Evolutionary conservation across 495 filamentous ascomycete species (phyloP), one percentile per base, ranked within the genome.

Genomic region (Xylaria grammica): DNA sequence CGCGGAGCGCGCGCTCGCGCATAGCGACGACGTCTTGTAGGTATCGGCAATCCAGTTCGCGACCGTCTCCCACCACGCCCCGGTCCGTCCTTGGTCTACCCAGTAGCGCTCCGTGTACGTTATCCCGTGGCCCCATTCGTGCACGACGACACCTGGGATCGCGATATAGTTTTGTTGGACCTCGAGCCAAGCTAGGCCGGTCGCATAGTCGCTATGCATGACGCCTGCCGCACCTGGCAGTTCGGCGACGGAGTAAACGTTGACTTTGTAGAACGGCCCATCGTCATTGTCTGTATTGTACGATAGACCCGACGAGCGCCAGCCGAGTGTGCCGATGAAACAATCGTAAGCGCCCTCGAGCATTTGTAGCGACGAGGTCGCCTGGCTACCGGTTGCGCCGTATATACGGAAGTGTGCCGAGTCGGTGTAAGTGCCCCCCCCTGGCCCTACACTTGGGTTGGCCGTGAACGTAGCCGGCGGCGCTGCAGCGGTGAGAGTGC

Each of bases 331-430:
- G 24, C 67, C 64, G 26, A 76, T 69, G 60, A 76, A 77, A 60
- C 77, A 79, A 15, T 67, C 38, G 54, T 79, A 73, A 13, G 74
- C 77, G 0, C 72, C 75, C 62, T 79, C 77, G 22, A 79, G 71
- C 38, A 66, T 60, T 46, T 68, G 66, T 27, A 76, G 67, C 30
- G 74, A 63, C 3, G 57, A 32, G 48, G 65, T 66, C 19, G 74
- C 74, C 29, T 62, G 45, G n/a, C 67, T 49, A 19, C 71, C 63
- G n/a, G 19, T 61, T 0, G 62, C 65, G 27, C 62, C 61, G 58
- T 77, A 79, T n/a, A 77, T 57, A 34, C 77, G 77, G 63, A 79
- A 79, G 61, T 79, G 77, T 3, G 77, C 65, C 4, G 71, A 77
- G 67, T 79, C 77, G 45, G 71, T 73, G 60, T 59, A 79, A 2